A percentile compares a stretch with the other conserved stretches of the same genome.
phyloP scores from a whole-genome alignment of 2,329 filamentous ascomycete genomes.

The Diplodia mutila region DNA sequence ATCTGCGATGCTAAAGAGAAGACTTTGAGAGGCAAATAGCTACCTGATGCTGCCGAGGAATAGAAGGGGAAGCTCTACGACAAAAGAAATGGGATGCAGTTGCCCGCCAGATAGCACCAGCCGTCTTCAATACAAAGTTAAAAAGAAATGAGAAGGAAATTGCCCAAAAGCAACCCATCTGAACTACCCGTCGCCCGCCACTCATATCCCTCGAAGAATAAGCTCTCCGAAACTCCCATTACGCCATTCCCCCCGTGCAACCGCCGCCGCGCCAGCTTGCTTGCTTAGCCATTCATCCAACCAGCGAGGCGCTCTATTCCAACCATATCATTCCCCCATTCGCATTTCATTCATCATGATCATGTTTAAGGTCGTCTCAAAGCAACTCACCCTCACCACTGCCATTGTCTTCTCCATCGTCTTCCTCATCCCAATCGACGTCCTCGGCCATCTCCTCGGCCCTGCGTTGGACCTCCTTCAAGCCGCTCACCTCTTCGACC shows the following conservation, averaged over 20 bases:
- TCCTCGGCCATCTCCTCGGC: constrained; percentile 53
- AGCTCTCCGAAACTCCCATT: neutral
- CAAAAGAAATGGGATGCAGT: neutral
- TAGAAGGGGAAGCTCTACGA: neutral
- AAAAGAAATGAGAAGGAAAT: neutral
- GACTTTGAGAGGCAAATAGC: neutral
- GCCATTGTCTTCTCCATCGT: constrained; percentile 43
- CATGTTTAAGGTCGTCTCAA: constrained; percentile 17
- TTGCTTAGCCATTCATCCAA: neutral
- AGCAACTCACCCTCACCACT: constrained; percentile 62
- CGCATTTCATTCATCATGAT: neutral
- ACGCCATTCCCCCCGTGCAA: neutral
- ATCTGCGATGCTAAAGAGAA: neutral
- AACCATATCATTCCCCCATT: neutral
- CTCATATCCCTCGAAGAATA: neutral
- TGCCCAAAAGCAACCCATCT: neutral
- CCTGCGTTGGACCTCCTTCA: constrained; percentile 66
- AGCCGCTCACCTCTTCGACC: constrained; percentile 74
- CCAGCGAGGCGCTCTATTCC: neutral
- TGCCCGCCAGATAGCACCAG: neutral
- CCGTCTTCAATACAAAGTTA: neutral
- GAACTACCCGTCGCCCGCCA: neutral
- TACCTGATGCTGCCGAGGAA: neutral
- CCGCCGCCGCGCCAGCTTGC: too few relatives aligned
- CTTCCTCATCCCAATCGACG: constrained; percentile 64